Conservation (phyloP, 2,329 filamentous ascomycete genomes). For the Parafenestella ontariensis region DNA sequence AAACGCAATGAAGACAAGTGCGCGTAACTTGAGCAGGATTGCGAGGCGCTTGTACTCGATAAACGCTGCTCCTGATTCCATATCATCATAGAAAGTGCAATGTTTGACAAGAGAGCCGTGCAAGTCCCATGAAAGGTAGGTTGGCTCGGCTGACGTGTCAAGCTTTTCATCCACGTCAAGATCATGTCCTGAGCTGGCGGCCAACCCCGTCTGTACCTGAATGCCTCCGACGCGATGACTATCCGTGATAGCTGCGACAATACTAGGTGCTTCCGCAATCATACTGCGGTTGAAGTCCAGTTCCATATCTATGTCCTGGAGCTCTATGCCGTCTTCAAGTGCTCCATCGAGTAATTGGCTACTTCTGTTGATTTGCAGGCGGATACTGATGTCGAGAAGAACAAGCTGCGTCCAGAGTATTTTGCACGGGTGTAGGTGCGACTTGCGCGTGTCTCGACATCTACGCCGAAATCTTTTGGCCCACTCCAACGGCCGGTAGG, state of each 20-base stretch:
- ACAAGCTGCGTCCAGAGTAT: background rate
- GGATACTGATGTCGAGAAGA: conserved; percentile 1
- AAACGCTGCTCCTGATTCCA: background rate
- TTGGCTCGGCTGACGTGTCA: background rate
- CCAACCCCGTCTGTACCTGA: background rate
- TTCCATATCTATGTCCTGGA: background rate
- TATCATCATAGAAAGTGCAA: background rate
- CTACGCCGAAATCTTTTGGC: background rate
- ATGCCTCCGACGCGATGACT: background rate
- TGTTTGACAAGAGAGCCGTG: background rate
- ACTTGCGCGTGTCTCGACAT: background rate
- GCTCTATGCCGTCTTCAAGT: background rate
- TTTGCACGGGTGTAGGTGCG: background rate
- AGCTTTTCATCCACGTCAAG: background rate
- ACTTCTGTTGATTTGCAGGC: background rate
- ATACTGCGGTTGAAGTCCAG: background rate
- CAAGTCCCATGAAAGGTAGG: background rate
- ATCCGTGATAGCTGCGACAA: background rate
- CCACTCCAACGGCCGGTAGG: background rate
- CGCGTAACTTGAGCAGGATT: conserved; percentile 2
- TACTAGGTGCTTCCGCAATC: background rate
- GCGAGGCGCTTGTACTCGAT: conserved; percentile 1
- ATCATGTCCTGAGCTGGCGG: too few species aligned
- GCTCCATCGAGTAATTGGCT: background rate
- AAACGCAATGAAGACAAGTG: conserved; percentile 1